phyloP scores from a whole-genome alignment of 106 monocot genomes.

The Narthecium ossifragum region DNA sequence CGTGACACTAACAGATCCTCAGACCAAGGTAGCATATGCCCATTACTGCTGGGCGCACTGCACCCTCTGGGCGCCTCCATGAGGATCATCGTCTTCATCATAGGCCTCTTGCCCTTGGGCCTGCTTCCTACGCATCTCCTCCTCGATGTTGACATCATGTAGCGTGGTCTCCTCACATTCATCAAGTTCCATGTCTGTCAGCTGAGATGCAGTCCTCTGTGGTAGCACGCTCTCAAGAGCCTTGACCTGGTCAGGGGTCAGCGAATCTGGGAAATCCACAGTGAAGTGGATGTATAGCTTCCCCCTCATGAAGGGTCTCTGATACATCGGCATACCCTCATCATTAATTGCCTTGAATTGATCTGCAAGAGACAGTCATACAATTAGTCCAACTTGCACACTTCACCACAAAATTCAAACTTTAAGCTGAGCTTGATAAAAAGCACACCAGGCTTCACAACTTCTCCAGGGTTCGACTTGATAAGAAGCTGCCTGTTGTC shows the following conservation, averaged over 20 bases:
- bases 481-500: constrained; percentile 87
- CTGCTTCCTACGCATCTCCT: constrained; percentile 78
- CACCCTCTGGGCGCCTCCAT: constrained; percentile 65
- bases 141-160: constrained; percentile 82
- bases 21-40: too few species aligned
- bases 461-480: constrained; percentile 85
- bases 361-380: constrained; percentile 41
- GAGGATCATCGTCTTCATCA: constrained; percentile 75
- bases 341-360: constrained; percentile 91
- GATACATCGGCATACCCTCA: constrained; percentile 88
- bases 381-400: not conserved
- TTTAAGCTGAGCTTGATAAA: not conserved
- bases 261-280: constrained; percentile 73
- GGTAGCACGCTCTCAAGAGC: constrained; percentile 59
- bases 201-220: constrained; percentile 33
- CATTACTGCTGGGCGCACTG: constrained; percentile 90
- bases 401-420: not conserved
- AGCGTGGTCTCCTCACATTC: constrained; percentile 90
- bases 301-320: constrained; percentile 87
- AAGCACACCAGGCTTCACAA: constrained; percentile 71
- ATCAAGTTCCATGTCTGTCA: constrained; percentile 82
- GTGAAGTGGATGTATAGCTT: constrained; percentile 94
- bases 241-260: constrained; percentile 60
- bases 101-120: constrained; percentile 71
- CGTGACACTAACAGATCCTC: too few species aligned